phyloP scores from a whole-genome alignment of 257 asterid species.

The Hygrophila difformis region DNA sequence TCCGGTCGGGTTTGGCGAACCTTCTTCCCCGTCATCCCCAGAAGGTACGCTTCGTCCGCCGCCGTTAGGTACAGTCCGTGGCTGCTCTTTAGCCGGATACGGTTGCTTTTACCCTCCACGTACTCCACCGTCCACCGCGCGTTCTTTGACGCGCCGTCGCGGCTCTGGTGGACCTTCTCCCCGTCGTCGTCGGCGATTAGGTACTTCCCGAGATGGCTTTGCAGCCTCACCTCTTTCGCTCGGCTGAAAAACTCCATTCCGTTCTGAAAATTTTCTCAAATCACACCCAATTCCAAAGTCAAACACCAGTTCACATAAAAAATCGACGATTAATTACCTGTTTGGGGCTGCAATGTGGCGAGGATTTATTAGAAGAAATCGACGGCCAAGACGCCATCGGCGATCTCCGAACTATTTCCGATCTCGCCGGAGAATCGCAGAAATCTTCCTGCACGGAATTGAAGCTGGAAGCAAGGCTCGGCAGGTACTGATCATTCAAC shows the following conservation, averaged over 20 bases:
- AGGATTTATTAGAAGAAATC: slow-evolving; percentile 16
- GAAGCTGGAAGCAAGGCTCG: slow-evolving; percentile 28
- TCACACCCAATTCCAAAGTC: no score
- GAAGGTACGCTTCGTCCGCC: slow-evolving; percentile 40
- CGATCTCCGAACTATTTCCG: slow-evolving; percentile 1
- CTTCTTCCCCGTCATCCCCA: slow-evolving; percentile 73
- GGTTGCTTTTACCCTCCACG: slow-evolving; percentile 34
- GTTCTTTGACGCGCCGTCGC: slow-evolving; percentile 42
- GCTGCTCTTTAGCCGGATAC: slow-evolving; percentile 58
- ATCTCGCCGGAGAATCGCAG: no score
- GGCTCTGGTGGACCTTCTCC: slow-evolving; percentile 49
- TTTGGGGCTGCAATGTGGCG: slow-evolving; percentile 10
- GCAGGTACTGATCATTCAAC: slow-evolving; percentile 23
- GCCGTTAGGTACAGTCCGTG: slow-evolving; percentile 73
- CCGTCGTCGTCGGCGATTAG: slow-evolving; percentile 56
- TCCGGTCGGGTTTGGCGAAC: slow-evolving; percentile 39
- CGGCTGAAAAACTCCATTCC: slow-evolving; percentile 54
- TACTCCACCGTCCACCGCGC: slow-evolving; percentile 69
- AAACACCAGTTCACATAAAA: no score
- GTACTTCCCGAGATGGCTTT: slow-evolving; percentile 56
- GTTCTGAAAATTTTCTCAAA: slow-evolving; percentile 5
- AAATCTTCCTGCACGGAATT: slow-evolving; percentile 13
- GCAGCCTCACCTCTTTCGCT: slow-evolving; percentile 51
- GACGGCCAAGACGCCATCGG: slow-evolving; percentile 24
- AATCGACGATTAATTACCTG: slow-evolving; percentile 14